A percentile compares a stretch with the other conserved stretches of the same genome.
Conservation (phyloP, 306 rosid genomes). For the Elaeagnus macrophylla region DNA sequence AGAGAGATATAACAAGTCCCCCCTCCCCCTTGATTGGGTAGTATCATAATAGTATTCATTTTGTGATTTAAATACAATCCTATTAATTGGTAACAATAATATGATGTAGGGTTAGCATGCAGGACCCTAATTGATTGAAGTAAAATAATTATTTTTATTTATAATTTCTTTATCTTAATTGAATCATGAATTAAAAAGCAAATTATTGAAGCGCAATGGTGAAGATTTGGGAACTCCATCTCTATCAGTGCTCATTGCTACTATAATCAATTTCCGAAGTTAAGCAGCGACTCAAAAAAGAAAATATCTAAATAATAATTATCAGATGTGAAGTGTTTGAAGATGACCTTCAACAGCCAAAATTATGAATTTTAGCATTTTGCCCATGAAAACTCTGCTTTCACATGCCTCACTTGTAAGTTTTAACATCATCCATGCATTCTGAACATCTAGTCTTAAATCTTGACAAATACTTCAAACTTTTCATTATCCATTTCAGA, state of each 20-base stretch:
- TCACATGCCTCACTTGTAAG: slow-evolving; percentile 19
- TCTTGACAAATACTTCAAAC: neutral
- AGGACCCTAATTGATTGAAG: slow-evolving; percentile 11
- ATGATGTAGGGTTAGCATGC: slow-evolving; percentile 10
- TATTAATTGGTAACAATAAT: neutral
- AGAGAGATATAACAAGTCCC: no score
- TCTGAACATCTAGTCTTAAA: neutral
- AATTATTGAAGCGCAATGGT: no score
- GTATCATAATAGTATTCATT: neutral
- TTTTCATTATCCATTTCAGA: slow-evolving; percentile 26
- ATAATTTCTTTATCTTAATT: neutral
- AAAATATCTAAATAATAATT: slow-evolving; percentile 30
- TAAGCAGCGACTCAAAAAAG: slow-evolving; percentile 11
- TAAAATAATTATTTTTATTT: neutral
- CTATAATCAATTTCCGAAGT: slow-evolving; percentile 13
- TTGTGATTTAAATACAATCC: slow-evolving; percentile 3
- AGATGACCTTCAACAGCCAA: slow-evolving; percentile 50
- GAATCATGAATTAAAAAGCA: neutral
- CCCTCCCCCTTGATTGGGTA: neutral
- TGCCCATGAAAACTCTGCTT: slow-evolving; percentile 21
- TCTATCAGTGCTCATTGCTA: neutral
- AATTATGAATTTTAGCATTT: slow-evolving; percentile 16
- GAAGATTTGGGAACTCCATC: no score
- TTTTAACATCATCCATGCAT: no score
- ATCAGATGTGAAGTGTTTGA: slow-evolving; percentile 45